Base-by-base conservation (phyloP, 768 basidiomycete species). In the Dacryopinax spathularia region DNA sequence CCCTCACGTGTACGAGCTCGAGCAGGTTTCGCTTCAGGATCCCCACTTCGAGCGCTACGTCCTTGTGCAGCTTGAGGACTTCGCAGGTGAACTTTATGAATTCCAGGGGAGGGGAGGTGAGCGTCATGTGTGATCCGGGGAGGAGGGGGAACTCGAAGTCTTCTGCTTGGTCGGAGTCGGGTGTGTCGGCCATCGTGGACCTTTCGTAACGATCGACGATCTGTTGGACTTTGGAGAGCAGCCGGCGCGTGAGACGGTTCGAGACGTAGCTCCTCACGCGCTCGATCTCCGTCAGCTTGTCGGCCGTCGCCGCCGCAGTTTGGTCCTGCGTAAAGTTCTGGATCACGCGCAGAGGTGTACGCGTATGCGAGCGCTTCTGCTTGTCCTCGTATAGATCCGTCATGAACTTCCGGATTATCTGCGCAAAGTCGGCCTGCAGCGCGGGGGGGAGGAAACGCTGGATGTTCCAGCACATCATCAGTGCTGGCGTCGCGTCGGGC, bases 401-500 rank as follows among this genome's bases (percentile, higher is more conserved):
- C 61, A 97, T 85, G 77, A 90, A 97, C 71, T 82, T 86, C 56
- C 88, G 88, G 41, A 97, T 75, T 44, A 84, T 79, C 2, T 79
- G 69, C 44, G 79, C 79, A 69, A 98, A 96, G 68, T 91, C 84
- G 13, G 78, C 75, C 70, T 92, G 94, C 36, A 94, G 78, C 10
- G 85, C 84, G 0, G 81, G 83, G 0, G 96, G 94, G 6, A 99
- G 83, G 79, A 96, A 97, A 0, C 81, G 79, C 65, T 85, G 80
- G 66, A 97, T 90, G 71, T 98, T 97, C 94, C 94, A 98, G 61
- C 84, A 82, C 82, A 94, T 88, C 68, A 88, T 85, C 56, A 91
- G 76, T 1, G 81, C 77, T 25, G 93, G 78, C 0, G 73, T 63
- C 27, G 87, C 82, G 62, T 86, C 81, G 0, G 87, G 83, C 22